Evolutionary conservation across 2,329 filamentous ascomycete genomes (phyloP).

Genomic region (Juglanconis sp.): DNA sequence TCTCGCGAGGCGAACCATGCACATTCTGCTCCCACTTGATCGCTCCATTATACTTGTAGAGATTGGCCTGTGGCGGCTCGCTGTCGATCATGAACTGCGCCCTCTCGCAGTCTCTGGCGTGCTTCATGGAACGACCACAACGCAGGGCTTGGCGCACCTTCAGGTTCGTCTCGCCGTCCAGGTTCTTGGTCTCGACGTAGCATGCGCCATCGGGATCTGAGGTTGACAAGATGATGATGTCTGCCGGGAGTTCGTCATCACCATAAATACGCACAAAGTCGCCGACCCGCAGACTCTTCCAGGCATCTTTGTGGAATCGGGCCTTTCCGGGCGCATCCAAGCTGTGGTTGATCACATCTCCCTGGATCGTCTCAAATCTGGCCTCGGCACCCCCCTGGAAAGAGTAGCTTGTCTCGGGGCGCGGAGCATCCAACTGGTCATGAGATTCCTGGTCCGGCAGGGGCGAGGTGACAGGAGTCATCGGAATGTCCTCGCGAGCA

Average conservation of each 20-base stretch:
- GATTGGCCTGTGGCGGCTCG: slow-evolving; percentile 85
- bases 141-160: slow-evolving; percentile 91
- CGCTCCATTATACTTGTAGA: slow-evolving; percentile 92
- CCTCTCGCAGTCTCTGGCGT: slow-evolving; percentile 88
- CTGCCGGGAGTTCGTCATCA: slow-evolving; percentile 90
- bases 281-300: slow-evolving; percentile 93
- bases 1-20: slow-evolving; percentile 62
- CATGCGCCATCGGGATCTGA: slow-evolving; percentile 92
- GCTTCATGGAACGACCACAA: slow-evolving; percentile 76
- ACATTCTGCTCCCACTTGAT: slow-evolving; percentile 81
- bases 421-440: slow-evolving; percentile 27
- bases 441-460: slow-evolving; percentile 45
- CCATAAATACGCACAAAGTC: slow-evolving; percentile 97
- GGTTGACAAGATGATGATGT: slow-evolving; percentile 87
- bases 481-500: slow-evolving; percentile 74
- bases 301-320: slow-evolving; percentile 86
- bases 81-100: slow-evolving; percentile 87
- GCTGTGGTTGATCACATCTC: slow-evolving; percentile 68
- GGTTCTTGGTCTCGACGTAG: slow-evolving; percentile 96
- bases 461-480: slow-evolving; percentile 91
- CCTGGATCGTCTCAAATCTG: slow-evolving; percentile 44
- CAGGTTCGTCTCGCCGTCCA: slow-evolving; percentile 96
- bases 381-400: slow-evolving; percentile 34
- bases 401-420: slow-evolving; percentile 31
- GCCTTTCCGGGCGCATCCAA: slow-evolving; percentile 65